phyloP scores from a whole-genome alignment of 2,329 filamentous ascomycete genomes.

The Penicillium vulpinum region DNA sequence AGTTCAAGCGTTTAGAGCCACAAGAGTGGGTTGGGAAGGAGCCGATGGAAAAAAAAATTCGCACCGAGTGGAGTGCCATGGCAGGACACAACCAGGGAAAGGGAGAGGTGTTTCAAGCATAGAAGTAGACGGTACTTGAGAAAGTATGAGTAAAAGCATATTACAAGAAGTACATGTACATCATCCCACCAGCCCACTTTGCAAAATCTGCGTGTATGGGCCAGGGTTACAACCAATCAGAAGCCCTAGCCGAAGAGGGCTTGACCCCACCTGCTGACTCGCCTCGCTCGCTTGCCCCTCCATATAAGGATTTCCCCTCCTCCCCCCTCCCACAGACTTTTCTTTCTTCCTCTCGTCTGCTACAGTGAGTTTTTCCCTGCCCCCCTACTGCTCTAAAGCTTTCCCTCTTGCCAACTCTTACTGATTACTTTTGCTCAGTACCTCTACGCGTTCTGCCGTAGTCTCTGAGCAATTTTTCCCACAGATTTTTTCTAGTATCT shows the following conservation, averaged over 20 bases:
- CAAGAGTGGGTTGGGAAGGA: conserved; percentile 20
- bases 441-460: conserved; percentile 54
- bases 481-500: conserved; percentile 48
- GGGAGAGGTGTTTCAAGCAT: conserved; percentile 5
- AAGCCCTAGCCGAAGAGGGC: conserved; percentile 27
- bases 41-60: conserved; percentile 26
- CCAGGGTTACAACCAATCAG: conserved; percentile 30
- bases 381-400: conserved; percentile 22
- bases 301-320: conserved; percentile 50
- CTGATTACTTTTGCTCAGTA: conserved; percentile 41
- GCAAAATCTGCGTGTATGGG: conserved; percentile 36
- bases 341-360: conserved; percentile 44
- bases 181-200: conserved; percentile 20
- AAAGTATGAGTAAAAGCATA: background rate
- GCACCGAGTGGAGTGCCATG: conserved; percentile 25
- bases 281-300: conserved; percentile 47
- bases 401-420: conserved; percentile 23
- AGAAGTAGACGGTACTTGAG: conserved; percentile 8
- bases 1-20: conserved; percentile 23
- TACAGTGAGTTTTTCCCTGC: conserved; percentile 48
- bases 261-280: conserved; percentile 39
- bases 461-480: conserved; percentile 48
- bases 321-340: conserved; percentile 43
- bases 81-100: conserved; percentile 32
- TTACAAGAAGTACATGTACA: conserved; percentile 9